Base-by-base conservation (phyloP, 139 green algal genomes). In the Nannochloris sp. region DNA sequence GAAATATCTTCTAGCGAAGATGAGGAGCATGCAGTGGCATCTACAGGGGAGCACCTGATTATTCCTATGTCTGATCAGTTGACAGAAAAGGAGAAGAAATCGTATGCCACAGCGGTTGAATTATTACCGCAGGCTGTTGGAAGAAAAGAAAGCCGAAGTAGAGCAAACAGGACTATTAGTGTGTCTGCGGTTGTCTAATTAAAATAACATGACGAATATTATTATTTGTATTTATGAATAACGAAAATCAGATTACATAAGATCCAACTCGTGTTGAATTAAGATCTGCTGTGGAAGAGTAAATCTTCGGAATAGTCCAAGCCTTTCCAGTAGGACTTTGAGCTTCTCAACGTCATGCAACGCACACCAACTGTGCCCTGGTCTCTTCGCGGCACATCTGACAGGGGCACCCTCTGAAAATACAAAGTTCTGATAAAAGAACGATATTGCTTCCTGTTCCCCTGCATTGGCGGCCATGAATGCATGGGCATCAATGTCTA, bases 401-500 rank as follows among this genome's bases (percentile, higher is more conserved):
- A 79, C 48, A 14, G 61, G 56, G n/a, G 56, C 46, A 20, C 72
- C 72, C 56, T 79, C 68, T 25, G 28, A 59, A 12, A 78, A 67
- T 37, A 77, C 72, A 55, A 79, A 56, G 8, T 71, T 49, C 16
- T 28, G 23, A 48, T 45, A 69, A 56, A 69, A 79, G 17, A 79
- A 79, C 33, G 70, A 48, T 4, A 20, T 16, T 2, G 57, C 58
- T 10, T 58, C 69, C 1, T 50, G 57, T 1, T 56, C 31, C 3
- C 72, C 72, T 13, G 31, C n/a, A 0, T 59, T 49, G 1, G 72
- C 72, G 3, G 69, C 72, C 69, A 79, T 49, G 63, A 65, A 79
- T 9, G 72, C 72, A 26, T 79, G 69, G 5, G 59, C 60, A 40
- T 79, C 72, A 20, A 68, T 48, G 6, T 74, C 56, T 20, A 79